These are phyloP conservation scores for Exserohilum rostratum DNA, from an alignment of 2,329 filamentous ascomycete species.

Conservation along the genomic window DNA sequence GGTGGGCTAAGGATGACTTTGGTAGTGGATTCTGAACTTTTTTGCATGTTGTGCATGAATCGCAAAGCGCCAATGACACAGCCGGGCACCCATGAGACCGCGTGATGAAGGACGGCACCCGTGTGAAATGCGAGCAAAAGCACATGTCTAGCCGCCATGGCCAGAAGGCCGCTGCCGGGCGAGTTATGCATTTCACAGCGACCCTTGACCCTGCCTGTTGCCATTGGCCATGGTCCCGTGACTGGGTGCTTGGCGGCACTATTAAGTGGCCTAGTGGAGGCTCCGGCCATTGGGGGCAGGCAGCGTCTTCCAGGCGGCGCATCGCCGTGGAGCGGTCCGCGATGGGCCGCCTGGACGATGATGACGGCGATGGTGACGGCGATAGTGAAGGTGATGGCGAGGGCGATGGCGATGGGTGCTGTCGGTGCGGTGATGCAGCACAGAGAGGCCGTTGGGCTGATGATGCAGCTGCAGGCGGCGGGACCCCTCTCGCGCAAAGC, in stretches of 20 bases:
- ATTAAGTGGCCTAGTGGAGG: neutral
- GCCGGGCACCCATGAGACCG: neutral
- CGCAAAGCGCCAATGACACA: neutral
- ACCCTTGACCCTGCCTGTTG: neutral
- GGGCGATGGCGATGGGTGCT: neutral
- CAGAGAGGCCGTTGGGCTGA: slow-evolving; percentile 1
- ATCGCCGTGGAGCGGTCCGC: neutral
- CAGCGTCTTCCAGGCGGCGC: neutral
- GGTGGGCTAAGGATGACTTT: neutral
- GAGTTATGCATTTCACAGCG: neutral
- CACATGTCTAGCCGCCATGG: neutral
- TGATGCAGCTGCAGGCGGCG: slow-evolving; percentile 14
- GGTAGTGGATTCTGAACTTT: neutral
- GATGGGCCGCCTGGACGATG: neutral
- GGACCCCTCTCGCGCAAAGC: slow-evolving; percentile 23
- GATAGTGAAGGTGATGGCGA: too few relatives aligned
- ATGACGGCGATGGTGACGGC: neutral
- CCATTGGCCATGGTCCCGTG: slow-evolving; percentile 2
- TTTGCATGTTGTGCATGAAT: slow-evolving; percentile 2
- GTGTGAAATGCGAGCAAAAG: neutral
- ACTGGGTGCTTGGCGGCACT: neutral
- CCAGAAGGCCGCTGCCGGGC: neutral
- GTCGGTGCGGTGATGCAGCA: slow-evolving; percentile 4
- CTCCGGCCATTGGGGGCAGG: neutral
- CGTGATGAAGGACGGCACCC: neutral